Evolutionary conservation across 805 yeast genomes (phyloP).

Genomic region (Starmerella apicola): DNA sequence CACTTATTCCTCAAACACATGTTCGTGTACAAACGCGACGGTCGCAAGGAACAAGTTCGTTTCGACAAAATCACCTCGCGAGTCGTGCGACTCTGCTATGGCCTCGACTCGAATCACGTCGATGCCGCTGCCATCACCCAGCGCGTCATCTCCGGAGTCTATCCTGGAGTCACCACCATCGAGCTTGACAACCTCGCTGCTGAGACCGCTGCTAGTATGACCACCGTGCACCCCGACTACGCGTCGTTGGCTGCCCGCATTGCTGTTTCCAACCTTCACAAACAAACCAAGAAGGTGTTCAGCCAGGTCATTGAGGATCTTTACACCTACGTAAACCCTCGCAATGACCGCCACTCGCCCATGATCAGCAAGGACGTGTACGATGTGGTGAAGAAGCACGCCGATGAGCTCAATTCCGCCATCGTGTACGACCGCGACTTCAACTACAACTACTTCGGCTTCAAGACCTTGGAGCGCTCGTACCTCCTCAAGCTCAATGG

Average conservation of each 20-base stretch:
- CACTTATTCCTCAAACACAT: constrained; percentile 28
- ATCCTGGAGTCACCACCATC: constrained; percentile 90
- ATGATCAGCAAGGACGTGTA: constrained; percentile 59
- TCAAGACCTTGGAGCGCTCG: constrained; percentile 82
- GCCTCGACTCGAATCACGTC: constrained; percentile 79
- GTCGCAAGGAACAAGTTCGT: constrained; percentile 86
- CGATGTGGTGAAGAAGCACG: constrained; percentile 49
- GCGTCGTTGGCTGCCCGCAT: constrained; percentile 91
- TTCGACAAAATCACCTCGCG: constrained; percentile 95
- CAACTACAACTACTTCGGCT: constrained; percentile 71
- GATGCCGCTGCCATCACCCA: constrained; percentile 95
- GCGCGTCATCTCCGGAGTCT: constrained; percentile 88
- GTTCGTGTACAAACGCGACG: constrained; percentile 87
- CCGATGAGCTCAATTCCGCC: constrained; percentile 57
- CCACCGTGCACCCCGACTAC: constrained; percentile 95
- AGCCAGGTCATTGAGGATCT: constrained; percentile 64
- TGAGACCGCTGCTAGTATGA: constrained; percentile 95
- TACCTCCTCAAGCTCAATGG: constrained; percentile 59
- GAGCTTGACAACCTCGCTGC: constrained; percentile 80
- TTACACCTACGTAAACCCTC: constrained; percentile 69
- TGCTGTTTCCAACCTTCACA: constrained; percentile 87
- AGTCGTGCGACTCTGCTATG: constrained; percentile 86
- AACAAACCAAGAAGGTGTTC: constrained; percentile 80
- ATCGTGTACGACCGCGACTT: constrained; percentile 69
- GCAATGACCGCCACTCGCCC: constrained; percentile 54